Evolutionary conservation across 306 rosid species (phyloP).

Genomic region (Dryas drummondii): DNA sequence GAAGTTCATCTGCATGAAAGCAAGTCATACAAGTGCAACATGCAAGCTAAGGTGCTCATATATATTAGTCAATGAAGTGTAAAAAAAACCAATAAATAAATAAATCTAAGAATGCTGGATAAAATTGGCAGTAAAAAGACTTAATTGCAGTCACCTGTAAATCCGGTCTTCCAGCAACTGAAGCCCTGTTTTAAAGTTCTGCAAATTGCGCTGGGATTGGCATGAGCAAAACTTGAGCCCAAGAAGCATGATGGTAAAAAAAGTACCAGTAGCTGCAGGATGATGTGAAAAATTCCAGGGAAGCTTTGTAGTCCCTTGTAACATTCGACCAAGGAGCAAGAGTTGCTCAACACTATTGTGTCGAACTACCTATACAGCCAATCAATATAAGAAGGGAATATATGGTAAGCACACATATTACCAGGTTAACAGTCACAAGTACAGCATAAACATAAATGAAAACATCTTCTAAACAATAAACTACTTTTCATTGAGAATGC

Average conservation of each 20-base stretch:
- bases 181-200: slow-evolving; percentile 80
- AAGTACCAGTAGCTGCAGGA: slow-evolving; percentile 96
- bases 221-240: slow-evolving; percentile 97
- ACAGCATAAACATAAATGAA: not conserved
- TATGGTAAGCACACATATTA: not conserved
- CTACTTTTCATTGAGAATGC: not conserved
- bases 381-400: slow-evolving; percentile 27
- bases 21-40: not conserved
- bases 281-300: slow-evolving; percentile 90
- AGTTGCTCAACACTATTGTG: slow-evolving; percentile 97
- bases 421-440: not conserved
- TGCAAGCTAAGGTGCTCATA: not conserved
- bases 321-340: slow-evolving; percentile 89
- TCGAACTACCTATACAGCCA: slow-evolving; percentile 68
- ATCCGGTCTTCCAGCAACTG: slow-evolving; percentile 93
- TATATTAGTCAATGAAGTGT: slow-evolving; percentile 8
- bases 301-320: slow-evolving; percentile 88
- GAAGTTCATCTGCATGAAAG: not conserved
- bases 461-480: not conserved
- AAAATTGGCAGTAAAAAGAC: slow-evolving; percentile 10
- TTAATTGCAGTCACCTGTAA: slow-evolving; percentile 53
- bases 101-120: slow-evolving; percentile 26
- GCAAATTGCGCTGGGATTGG: slow-evolving; percentile 84
- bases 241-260: slow-evolving; percentile 93
- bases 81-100: not conserved